Conservation (phyloP, 108 stramenopile species). For the Nitzschia sp. region DNA sequence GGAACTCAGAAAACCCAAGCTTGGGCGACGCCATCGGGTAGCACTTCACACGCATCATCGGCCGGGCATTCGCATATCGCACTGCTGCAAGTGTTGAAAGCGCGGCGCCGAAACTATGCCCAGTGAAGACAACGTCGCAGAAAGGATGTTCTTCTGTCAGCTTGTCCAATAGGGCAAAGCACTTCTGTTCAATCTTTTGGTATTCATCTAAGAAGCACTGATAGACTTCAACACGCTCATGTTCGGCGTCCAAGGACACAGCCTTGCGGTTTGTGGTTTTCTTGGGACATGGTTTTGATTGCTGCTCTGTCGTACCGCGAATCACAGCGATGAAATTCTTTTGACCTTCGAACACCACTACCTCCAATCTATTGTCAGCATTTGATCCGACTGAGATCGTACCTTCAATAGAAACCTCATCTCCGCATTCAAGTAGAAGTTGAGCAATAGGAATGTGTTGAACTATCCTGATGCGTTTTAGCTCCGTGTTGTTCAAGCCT, state of each 20-base stretch:
- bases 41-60: conserved; percentile 57
- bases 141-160: conserved; percentile 73
- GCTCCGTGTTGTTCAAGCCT: conserved; percentile 33
- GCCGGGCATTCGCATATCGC: conserved; percentile 58
- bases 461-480: conserved; percentile 26
- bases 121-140: conserved; percentile 75
- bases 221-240: conserved; percentile 24
- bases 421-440: conserved; percentile 51
- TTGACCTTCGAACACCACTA: conserved; percentile 62
- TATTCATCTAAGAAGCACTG: conserved; percentile 28
- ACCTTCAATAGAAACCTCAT: conserved; percentile 39
- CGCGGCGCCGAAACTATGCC: conserved; percentile 69
- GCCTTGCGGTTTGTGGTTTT: conserved; percentile 15
- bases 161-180: conserved; percentile 60
- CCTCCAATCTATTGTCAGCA: conserved; percentile 53
- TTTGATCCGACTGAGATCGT: conserved; percentile 54
- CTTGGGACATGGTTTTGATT: conserved; percentile 39
- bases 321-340: conserved; percentile 72
- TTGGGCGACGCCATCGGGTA: conserved; percentile 64
- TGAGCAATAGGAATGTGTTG: conserved; percentile 65
- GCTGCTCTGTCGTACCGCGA: conserved; percentile 66
- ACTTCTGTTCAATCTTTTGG: conserved; percentile 49
- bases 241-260: neutral
- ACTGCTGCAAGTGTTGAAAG: conserved; percentile 65
- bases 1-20: conserved; percentile 63